Conservation (phyloP, 2,329 filamentous ascomycete species). For the Monilinia aucupariae region DNA sequence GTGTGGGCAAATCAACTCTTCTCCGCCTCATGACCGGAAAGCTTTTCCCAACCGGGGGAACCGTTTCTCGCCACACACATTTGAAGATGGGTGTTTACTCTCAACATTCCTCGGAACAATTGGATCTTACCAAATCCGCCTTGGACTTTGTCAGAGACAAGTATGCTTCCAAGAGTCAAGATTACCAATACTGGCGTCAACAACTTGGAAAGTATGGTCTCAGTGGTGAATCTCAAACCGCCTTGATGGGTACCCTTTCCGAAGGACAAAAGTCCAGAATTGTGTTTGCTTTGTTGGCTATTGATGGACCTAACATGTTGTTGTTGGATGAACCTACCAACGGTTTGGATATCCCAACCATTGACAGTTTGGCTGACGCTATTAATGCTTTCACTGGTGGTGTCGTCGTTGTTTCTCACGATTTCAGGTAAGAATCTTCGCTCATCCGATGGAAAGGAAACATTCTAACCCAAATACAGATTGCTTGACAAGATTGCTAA, state of each 20-base stretch:
- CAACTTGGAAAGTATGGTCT: constrained; percentile 94
- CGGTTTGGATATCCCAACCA: constrained; percentile 97
- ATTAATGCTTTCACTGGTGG: constrained; percentile 92
- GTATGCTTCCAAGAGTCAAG: constrained; percentile 82
- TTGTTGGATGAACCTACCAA: constrained; percentile 98
- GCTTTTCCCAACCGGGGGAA: constrained; percentile 75
- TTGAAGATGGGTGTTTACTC: constrained; percentile 98
- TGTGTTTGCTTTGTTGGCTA: constrained; percentile 92
- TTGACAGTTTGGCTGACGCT: constrained; percentile 93
- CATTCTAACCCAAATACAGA: constrained; percentile 46
- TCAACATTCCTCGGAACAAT: constrained; percentile 97
- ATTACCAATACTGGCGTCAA: constrained; percentile 99
- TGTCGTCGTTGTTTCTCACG: constrained; percentile 97
- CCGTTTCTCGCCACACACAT: constrained; percentile 89
- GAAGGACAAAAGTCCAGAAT: constrained; percentile 98
- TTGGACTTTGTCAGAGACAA: constrained; percentile 97
- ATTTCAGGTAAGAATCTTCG: constrained; percentile 74
- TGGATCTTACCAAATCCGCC: constrained; percentile 95
- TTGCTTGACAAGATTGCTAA: constrained; percentile 99
- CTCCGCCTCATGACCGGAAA: constrained; percentile 95
- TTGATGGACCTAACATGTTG: constrained; percentile 96
- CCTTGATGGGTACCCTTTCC: constrained; percentile 94
- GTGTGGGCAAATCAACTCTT: constrained; percentile 97
- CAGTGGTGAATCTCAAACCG: constrained; percentile 87
- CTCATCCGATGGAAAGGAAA: not conserved